phyloP scores from a whole-genome alignment of 2,329 filamentous ascomycete genomes.

The Phialophora macrospora region DNA sequence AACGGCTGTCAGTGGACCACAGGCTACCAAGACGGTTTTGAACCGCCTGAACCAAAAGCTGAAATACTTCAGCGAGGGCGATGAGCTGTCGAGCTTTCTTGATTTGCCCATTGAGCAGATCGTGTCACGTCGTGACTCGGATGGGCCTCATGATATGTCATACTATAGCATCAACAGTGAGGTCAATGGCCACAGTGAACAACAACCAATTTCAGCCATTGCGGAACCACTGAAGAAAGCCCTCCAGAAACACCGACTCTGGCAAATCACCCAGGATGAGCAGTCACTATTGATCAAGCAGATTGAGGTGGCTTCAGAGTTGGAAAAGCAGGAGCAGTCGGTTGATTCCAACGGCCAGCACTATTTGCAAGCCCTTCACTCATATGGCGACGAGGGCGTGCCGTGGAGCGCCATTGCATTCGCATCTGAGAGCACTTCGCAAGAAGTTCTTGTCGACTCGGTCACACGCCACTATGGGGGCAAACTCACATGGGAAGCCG shows the following conservation, averaged over 20 bases:
- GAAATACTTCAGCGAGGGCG: slow-evolving; percentile 82
- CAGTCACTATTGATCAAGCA: slow-evolving; percentile 68
- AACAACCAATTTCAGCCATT: slow-evolving; percentile 68
- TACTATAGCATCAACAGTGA: slow-evolving; percentile 21
- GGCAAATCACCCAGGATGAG: slow-evolving; percentile 70
- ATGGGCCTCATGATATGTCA: neutral
- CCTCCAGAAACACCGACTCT: slow-evolving; percentile 73
- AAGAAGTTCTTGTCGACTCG: slow-evolving; percentile 87
- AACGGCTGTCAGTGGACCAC: slow-evolving; percentile 77
- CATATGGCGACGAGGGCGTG: slow-evolving; percentile 66
- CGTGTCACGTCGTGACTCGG: neutral
- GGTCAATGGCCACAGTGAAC: slow-evolving; percentile 58
- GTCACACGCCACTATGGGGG: slow-evolving; percentile 79
- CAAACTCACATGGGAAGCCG: slow-evolving; percentile 81
- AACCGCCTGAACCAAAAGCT: slow-evolving; percentile 73
- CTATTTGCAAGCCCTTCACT: slow-evolving; percentile 72
- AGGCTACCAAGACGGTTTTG: slow-evolving; percentile 73
- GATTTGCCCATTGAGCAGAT: slow-evolving; percentile 61
- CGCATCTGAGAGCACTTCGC: slow-evolving; percentile 68
- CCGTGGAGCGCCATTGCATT: slow-evolving; percentile 78
- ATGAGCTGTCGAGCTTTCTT: slow-evolving; percentile 77
- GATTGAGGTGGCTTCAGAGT: slow-evolving; percentile 79
- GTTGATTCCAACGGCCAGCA: slow-evolving; percentile 84
- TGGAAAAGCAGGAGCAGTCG: slow-evolving; percentile 84
- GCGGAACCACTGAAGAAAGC: slow-evolving; percentile 75